Percentiles rank a stretch among this genome's conserved stretches.
Evolutionary conservation across 2,329 filamentous ascomycete genomes (phyloP).

Genomic region (Tolypocladium album): DNA sequence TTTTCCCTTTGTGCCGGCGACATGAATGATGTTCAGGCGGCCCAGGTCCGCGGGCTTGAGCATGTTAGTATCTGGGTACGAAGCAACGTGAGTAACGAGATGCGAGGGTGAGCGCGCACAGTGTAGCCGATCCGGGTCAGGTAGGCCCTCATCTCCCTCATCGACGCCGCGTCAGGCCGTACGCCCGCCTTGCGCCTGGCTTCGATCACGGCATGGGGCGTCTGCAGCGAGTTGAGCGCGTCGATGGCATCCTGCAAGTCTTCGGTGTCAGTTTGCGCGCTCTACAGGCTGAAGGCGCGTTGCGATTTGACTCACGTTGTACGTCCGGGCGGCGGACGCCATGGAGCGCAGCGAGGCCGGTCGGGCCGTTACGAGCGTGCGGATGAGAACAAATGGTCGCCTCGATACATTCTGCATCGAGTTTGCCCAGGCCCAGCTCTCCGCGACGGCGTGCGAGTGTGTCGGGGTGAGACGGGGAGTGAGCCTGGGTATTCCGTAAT

Average conservation of each 20-base stretch:
- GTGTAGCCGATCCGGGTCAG: conserved; percentile 69
- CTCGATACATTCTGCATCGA: conserved; percentile 23
- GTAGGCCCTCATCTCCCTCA: conserved; percentile 73
- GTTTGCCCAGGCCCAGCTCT: not conserved
- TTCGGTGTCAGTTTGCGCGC: not conserved
- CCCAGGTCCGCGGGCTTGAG: conserved; percentile 36
- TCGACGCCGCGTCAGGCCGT: conserved; percentile 56
- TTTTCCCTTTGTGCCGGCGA: conserved; percentile 70
- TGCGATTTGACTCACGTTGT: conserved; percentile 18
- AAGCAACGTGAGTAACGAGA: not conserved
- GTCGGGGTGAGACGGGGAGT: not conserved
- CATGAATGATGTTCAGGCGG: conserved; percentile 56
- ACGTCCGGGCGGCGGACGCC: conserved; percentile 18
- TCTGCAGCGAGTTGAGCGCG: conserved; percentile 82
- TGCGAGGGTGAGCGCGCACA: conserved; percentile 16
- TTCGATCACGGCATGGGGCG: conserved; percentile 72
- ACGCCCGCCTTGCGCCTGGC: conserved; percentile 65
- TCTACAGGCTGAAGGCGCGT: not conserved
- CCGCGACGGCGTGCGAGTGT: not conserved
- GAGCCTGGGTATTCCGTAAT: not conserved
- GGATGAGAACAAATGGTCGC: conserved; percentile 13
- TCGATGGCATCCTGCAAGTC: conserved; percentile 64
- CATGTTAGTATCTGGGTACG: not conserved
- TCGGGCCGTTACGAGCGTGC: conserved; percentile 7
- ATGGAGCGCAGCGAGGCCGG: conserved; percentile 13